Percentiles rank a stretch among this genome's conserved stretches.
Evolutionary conservation across 2,329 filamentous ascomycete genomes (phyloP).

Genomic region (Penicillium sp.): DNA sequence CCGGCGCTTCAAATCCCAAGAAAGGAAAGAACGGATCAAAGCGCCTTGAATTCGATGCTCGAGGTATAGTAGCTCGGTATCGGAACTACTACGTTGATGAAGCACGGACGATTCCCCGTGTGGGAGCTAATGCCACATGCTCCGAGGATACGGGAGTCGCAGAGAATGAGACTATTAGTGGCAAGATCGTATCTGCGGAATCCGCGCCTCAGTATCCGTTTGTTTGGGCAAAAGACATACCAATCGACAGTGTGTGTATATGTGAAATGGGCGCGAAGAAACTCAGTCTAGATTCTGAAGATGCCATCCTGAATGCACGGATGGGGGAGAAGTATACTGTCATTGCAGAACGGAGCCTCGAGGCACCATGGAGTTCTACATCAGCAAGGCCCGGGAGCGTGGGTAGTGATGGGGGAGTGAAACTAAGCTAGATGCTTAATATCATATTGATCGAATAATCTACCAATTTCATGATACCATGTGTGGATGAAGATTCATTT

Average conservation of each 20-base stretch:
- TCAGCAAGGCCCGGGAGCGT: not conserved
- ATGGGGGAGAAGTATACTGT: constrained; percentile 52
- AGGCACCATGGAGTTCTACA: constrained; percentile 4
- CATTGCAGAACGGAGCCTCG: constrained; percentile 39
- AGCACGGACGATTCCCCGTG: constrained; percentile 19
- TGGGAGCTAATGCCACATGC: not conserved
- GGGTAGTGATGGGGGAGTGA: constrained; percentile 1
- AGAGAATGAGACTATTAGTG: not conserved
- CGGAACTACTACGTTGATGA: constrained; percentile 34
- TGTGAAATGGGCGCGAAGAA: constrained; percentile 84
- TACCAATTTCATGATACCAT: not conserved
- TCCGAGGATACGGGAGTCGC: not conserved
- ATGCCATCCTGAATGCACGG: constrained; percentile 41
- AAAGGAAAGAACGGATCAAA: constrained; percentile 13
- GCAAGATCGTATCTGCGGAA: not conserved
- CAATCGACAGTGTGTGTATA: constrained; percentile 67
- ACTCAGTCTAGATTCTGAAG: constrained; percentile 42
- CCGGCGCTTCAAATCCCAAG: constrained; percentile 7
- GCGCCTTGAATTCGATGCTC: constrained; percentile 48
- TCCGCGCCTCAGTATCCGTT: constrained; percentile 36
- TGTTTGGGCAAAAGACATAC: constrained; percentile 65
- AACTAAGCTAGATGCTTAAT: not conserved
- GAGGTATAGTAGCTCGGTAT: constrained; percentile 31
- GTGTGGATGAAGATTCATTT: constrained; percentile 1
- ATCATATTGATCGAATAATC: not conserved